Evolutionary conservation across 1,139 yeast genomes (phyloP).

Genomic region (Hansenula anomala): DNA sequence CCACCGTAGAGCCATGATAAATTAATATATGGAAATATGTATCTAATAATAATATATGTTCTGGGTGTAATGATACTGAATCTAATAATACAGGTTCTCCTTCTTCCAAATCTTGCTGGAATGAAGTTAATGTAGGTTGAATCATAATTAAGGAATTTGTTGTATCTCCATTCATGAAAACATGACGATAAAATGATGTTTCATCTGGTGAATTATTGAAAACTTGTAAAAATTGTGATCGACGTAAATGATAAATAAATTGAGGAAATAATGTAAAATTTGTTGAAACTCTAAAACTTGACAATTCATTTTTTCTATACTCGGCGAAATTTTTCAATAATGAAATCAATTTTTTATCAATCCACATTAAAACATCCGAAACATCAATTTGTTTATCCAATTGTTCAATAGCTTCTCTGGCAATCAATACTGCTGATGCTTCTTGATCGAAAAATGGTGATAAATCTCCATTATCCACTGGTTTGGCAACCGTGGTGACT

Average conservation of each 20-base stretch:
- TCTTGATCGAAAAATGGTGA: slow-evolving; percentile 56
- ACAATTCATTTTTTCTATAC: slow-evolving; percentile 58
- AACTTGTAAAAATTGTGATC: slow-evolving; percentile 65
- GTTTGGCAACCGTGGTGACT: slow-evolving; percentile 48
- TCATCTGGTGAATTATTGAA: slow-evolving; percentile 82
- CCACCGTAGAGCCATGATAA: slow-evolving; percentile 63
- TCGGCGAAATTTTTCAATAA: slow-evolving; percentile 76
- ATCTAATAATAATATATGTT: slow-evolving; percentile 59
- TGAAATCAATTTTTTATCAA: slow-evolving; percentile 67
- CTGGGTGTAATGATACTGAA: slow-evolving; percentile 59
- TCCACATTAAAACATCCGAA: slow-evolving; percentile 60
- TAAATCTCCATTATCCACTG: slow-evolving; percentile 24
- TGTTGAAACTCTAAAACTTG: slow-evolving; percentile 60
- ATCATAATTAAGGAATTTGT: slow-evolving; percentile 66
- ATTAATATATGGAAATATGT: slow-evolving; percentile 72
- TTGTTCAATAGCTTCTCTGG: slow-evolving; percentile 76
- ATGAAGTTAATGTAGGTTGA: slow-evolving; percentile 68
- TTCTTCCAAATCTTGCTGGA: slow-evolving; percentile 51
- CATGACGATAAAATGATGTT: slow-evolving; percentile 63
- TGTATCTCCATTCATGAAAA: slow-evolving; percentile 62
- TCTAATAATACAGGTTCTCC: slow-evolving; percentile 60
- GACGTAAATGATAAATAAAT: slow-evolving; percentile 65
- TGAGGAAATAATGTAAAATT: slow-evolving; percentile 74
- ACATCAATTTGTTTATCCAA: slow-evolving; percentile 54
- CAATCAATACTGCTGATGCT: slow-evolving; percentile 61